Evolutionary conservation across 1,139 yeast genomes (phyloP).

Genomic region (Candida sanyaensis): DNA sequence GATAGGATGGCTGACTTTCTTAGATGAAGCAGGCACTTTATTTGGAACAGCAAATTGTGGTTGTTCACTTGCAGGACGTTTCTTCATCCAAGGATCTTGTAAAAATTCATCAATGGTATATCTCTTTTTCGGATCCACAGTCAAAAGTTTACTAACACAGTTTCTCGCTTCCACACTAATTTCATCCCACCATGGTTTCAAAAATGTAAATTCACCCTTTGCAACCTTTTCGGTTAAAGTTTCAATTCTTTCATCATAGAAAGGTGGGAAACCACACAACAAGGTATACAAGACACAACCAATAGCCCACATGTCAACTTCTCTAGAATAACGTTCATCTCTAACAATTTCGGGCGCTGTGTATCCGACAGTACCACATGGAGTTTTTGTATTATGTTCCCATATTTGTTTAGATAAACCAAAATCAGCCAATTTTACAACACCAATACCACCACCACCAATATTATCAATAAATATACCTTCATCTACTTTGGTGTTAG

Average conservation of each 20-base stretch:
- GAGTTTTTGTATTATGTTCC: constrained; percentile 61
- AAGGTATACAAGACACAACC: constrained; percentile 63
- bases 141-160: constrained; percentile 72
- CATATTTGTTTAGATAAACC: constrained; percentile 60
- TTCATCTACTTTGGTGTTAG: constrained; percentile 50
- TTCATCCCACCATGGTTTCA: constrained; percentile 68
- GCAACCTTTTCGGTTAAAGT: constrained; percentile 61
- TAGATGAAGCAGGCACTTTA: constrained; percentile 3
- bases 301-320: constrained; percentile 66
- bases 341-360: constrained; percentile 64
- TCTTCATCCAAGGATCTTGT: constrained; percentile 80
- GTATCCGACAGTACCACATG: constrained; percentile 66
- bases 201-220: constrained; percentile 56
- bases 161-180: constrained; percentile 55
- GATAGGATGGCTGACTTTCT: constrained; percentile 25
- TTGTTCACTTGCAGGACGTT: constrained; percentile 11
- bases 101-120: constrained; percentile 79
- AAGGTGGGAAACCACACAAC: constrained; percentile 65
- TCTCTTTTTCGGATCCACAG: constrained; percentile 78
- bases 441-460: constrained; percentile 56
- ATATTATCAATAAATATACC: constrained; percentile 48
- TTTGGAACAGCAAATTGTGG: constrained; percentile 4
- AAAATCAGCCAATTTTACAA: constrained; percentile 57
- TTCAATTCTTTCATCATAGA: constrained; percentile 58
- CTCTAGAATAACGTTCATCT: constrained; percentile 59